phyloP scores from a whole-genome alignment of 805 yeast species.

The Candida adriatica region DNA sequence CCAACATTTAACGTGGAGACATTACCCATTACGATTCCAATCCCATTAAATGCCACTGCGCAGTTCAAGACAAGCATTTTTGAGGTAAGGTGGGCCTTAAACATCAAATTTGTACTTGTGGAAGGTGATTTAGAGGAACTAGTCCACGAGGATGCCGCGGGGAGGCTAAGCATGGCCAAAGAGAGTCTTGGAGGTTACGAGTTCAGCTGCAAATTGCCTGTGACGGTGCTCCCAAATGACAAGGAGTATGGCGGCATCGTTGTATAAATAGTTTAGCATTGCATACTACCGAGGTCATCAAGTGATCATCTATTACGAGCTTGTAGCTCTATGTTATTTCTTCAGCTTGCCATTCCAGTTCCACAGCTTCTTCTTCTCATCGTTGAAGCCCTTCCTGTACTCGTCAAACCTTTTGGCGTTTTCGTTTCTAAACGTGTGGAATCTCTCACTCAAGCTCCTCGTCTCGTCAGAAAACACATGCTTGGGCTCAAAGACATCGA shows the following conservation, averaged over 20 bases:
- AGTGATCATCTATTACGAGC: too few species aligned
- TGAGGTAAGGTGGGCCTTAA: constrained; percentile 31
- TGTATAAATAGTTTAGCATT: constrained; percentile 1
- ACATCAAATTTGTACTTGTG: constrained; percentile 29
- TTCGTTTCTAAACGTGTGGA: constrained; percentile 27
- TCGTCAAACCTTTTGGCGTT: constrained; percentile 22
- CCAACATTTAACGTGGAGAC: constrained; percentile 23
- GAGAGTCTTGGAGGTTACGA: constrained; percentile 32
- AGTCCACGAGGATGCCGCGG: constrained; percentile 32
- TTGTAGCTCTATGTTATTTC: not conserved
- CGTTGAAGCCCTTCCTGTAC: constrained; percentile 14
- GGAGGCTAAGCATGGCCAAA: constrained; percentile 27
- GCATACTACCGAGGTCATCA: not conserved
- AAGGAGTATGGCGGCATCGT: constrained; percentile 43
- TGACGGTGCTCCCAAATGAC: constrained; percentile 38
- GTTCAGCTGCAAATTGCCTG: constrained; percentile 38
- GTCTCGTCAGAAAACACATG: constrained; percentile 26
- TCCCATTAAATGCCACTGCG: constrained; percentile 29
- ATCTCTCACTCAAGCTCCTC: constrained; percentile 19
- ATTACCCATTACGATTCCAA: constrained; percentile 26
- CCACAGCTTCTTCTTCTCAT: constrained; percentile 19
- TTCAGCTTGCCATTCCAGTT: constrained; percentile 8
- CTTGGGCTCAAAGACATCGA: constrained; percentile 50
- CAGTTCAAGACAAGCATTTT: constrained; percentile 36
- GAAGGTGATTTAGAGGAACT: constrained; percentile 15